These are phyloP conservation scores for Populus pruinosa DNA, from an alignment of 345 rosid species.

Conservation along the genomic window DNA sequence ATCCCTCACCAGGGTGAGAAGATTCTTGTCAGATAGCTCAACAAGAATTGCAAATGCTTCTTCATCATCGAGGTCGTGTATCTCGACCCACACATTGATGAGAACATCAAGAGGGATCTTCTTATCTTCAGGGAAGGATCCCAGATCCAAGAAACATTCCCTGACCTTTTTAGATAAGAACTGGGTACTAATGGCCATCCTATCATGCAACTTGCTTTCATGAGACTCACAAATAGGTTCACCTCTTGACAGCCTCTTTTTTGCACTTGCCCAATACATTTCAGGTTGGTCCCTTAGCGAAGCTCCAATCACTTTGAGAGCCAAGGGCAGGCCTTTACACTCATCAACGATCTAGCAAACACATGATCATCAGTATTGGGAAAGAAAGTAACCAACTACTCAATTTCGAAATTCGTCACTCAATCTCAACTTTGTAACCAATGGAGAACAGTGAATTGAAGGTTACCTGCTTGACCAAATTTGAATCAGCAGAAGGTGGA, in stretches of 20 bases:
- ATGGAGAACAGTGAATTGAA: neutral
- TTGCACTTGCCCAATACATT: conserved; percentile 67
- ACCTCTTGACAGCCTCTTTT: conserved; percentile 54
- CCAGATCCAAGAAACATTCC: conserved; percentile 89
- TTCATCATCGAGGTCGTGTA: conserved; percentile 53
- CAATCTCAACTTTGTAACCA: neutral
- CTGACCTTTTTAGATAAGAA: conserved; percentile 44
- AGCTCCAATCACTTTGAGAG: conserved; percentile 93
- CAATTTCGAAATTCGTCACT: neutral
- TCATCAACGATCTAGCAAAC: conserved; percentile 60
- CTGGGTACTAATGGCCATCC: conserved; percentile 68
- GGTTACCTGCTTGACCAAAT: conserved; percentile 65
- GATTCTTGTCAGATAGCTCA: conserved; percentile 74
- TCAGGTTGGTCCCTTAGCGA: conserved; percentile 58
- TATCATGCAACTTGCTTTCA: conserved; percentile 56
- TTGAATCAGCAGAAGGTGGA: conserved; percentile 48
- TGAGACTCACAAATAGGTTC: conserved; percentile 77
- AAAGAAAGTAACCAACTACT: neutral
- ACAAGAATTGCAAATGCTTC: conserved; percentile 62
- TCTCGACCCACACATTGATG: conserved; percentile 82
- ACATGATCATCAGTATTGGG: conserved; percentile 3
- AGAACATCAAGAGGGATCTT: conserved; percentile 85
- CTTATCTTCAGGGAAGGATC: conserved; percentile 93
- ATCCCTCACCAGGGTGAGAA: conserved; percentile 79
- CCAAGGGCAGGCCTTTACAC: conserved; percentile 92